Evolutionary conservation across 352 stramenopile genomes (phyloP).

Genomic region (Phytopythium litorale): DNA sequence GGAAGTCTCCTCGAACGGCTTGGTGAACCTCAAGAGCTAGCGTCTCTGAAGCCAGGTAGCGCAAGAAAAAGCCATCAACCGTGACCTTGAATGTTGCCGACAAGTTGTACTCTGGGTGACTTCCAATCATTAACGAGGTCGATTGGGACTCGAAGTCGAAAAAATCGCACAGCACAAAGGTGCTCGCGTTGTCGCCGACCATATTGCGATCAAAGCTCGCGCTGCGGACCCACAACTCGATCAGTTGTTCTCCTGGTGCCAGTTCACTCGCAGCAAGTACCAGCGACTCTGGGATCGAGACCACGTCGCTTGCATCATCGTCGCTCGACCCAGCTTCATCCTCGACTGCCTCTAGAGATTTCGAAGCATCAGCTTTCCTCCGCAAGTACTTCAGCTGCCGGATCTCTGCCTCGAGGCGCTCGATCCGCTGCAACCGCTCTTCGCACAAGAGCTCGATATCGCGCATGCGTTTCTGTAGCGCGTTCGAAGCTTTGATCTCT

Average conservation of each 20-base stretch:
- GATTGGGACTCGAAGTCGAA: slow-evolving; percentile 94
- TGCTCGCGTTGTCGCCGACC: slow-evolving; percentile 72
- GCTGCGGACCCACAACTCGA: slow-evolving; percentile 87
- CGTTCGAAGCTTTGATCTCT: slow-evolving; percentile 66
- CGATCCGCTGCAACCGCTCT: slow-evolving; percentile 78
- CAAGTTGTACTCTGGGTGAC: slow-evolving; percentile 87
- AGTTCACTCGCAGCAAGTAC: slow-evolving; percentile 58
- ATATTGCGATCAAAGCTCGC: slow-evolving; percentile 66
- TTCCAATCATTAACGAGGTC: slow-evolving; percentile 83
- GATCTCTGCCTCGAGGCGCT: slow-evolving; percentile 85
- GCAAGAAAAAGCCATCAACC: slow-evolving; percentile 91
- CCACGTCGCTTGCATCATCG: slow-evolving; percentile 34
- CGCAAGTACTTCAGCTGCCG: slow-evolving; percentile 81
- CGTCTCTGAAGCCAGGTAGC: slow-evolving; percentile 86
- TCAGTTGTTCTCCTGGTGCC: slow-evolving; percentile 83
- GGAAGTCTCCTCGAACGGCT: slow-evolving; percentile 84
- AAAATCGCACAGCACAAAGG: slow-evolving; percentile 92
- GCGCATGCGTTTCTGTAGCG: slow-evolving; percentile 75
- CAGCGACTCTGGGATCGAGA: slow-evolving; percentile 66
- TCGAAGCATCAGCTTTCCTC: slow-evolving; percentile 33
- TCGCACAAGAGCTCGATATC: slow-evolving; percentile 84
- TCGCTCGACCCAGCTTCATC: slow-evolving; percentile 28
- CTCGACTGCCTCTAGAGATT: slow-evolving; percentile 18
- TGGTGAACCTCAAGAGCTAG: slow-evolving; percentile 89
- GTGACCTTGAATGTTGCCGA: slow-evolving; percentile 90